Conservation (phyloP, 306 rosid species). For the Erythrophleum fordii region DNA sequence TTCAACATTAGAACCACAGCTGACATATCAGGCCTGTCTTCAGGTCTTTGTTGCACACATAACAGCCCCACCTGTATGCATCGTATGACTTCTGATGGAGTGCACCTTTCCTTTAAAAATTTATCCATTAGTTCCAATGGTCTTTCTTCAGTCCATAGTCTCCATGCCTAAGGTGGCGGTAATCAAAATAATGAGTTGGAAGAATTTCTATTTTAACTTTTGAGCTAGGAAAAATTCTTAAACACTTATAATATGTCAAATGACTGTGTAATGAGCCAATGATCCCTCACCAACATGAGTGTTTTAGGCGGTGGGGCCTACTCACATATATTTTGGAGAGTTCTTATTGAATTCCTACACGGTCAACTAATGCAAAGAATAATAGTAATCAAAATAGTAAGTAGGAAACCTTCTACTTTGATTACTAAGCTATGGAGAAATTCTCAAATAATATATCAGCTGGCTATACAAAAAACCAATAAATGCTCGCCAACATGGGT, state of each 20-base stretch:
- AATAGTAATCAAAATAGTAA: not conserved
- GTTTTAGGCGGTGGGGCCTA: not conserved
- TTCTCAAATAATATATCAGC: not conserved
- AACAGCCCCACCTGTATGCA: slow-evolving; percentile 33
- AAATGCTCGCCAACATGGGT: not conserved
- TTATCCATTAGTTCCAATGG: slow-evolving; percentile 34
- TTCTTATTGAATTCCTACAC: not conserved
- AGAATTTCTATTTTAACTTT: not conserved
- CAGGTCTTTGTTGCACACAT: slow-evolving; percentile 37
- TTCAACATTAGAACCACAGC: slow-evolving; percentile 39
- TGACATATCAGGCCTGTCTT: slow-evolving; percentile 45
- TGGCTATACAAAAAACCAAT: not conserved
- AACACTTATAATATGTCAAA: not conserved
- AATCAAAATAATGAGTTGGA: not conserved
- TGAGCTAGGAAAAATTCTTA: not conserved
- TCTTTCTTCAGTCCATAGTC: slow-evolving; percentile 30
- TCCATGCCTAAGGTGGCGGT: slow-evolving; percentile 31
- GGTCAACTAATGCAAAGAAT: not conserved
- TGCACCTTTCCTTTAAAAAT: not conserved
- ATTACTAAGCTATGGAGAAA: not conserved
- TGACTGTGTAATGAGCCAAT: not conserved
- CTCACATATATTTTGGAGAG: not conserved
- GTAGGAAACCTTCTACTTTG: not conserved
- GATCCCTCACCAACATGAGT: not conserved
- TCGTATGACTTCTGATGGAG: slow-evolving; percentile 7